Evolutionary conservation across 2,329 filamentous ascomycete genomes (phyloP).

Genomic region (Pestalotiopsis sp.): DNA sequence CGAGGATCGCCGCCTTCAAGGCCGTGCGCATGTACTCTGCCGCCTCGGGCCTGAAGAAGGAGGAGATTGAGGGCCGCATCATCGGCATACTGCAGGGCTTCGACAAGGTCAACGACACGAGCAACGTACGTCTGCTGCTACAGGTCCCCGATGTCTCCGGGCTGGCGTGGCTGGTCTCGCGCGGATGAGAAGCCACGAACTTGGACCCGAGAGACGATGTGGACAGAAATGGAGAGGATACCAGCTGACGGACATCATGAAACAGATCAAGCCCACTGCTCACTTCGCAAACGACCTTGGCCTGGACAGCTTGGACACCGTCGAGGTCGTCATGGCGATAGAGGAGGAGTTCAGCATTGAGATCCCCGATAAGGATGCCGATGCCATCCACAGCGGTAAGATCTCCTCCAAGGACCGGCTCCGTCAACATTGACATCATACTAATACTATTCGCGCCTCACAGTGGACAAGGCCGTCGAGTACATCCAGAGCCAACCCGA

Average conservation of each 20-base stretch:
- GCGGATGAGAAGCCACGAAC: not conserved
- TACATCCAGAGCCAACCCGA: constrained; percentile 94
- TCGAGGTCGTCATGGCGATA: constrained; percentile 99
- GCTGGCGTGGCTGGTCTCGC: not conserved
- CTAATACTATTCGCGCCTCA: constrained; percentile 20
- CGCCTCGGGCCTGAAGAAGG: constrained; percentile 73
- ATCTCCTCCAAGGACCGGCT: constrained; percentile 18
- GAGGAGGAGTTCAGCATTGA: constrained; percentile 90
- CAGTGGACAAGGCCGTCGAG: constrained; percentile 91
- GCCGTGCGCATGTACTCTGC: constrained; percentile 86
- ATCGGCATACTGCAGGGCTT: constrained; percentile 92
- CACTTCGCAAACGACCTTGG: constrained; percentile 98
- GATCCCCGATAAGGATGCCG: constrained; percentile 97
- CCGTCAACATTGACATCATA: constrained; percentile 18
- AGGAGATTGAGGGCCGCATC: constrained; percentile 90
- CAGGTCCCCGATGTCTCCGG: not conserved
- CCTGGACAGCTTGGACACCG: constrained; percentile 95
- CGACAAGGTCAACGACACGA: constrained; percentile 82
- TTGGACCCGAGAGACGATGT: not conserved
- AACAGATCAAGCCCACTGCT: constrained; percentile 77
- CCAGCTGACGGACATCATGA: constrained; percentile 18
- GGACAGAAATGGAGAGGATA: not conserved
- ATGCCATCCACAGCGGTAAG: constrained; percentile 91
- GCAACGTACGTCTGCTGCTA: constrained; percentile 54
- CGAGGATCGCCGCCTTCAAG: constrained; percentile 64